phyloP scores from a whole-genome alignment of 768 basidiomycete species.

The Tulasnella sp. region DNA sequence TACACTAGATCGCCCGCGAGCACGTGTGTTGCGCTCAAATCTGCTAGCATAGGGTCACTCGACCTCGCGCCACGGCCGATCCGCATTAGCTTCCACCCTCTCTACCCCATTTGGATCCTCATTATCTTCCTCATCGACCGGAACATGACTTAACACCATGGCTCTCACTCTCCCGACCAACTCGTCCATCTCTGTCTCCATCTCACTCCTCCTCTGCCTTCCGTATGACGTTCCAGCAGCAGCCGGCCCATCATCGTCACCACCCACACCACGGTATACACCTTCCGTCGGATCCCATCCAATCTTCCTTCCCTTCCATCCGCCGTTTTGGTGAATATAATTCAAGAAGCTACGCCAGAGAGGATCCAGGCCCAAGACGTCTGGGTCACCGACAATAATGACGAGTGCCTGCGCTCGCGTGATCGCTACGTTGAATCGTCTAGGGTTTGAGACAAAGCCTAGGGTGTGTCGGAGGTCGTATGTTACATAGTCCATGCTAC shows the following conservation, averaged over 20 bases:
- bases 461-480: constrained; percentile 11
- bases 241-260: no score
- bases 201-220: not conserved
- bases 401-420: constrained; percentile 15
- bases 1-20: no score
- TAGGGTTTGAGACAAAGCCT: constrained; percentile 15
- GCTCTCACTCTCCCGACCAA: constrained; percentile 1
- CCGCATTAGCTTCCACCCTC: constrained; percentile 27
- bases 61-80: constrained; percentile 33
- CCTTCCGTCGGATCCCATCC: not conserved
- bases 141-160: not conserved
- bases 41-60: no score
- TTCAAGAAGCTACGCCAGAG: constrained; percentile 8
- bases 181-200: constrained; percentile 8
- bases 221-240: not conserved
- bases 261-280: no score
- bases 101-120: constrained; percentile 3
- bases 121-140: not conserved
- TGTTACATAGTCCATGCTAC: constrained; percentile 6
- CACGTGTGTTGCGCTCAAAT: no score
- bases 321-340: not conserved
- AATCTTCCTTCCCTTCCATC: constrained; percentile 2
- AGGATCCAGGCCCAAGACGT: constrained; percentile 7
- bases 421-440: constrained; percentile 18
- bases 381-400: constrained; percentile 5